Base-by-base conservation (phyloP, 1,284 basidiomycete species). In the Neonothopanus nambi region DNA sequence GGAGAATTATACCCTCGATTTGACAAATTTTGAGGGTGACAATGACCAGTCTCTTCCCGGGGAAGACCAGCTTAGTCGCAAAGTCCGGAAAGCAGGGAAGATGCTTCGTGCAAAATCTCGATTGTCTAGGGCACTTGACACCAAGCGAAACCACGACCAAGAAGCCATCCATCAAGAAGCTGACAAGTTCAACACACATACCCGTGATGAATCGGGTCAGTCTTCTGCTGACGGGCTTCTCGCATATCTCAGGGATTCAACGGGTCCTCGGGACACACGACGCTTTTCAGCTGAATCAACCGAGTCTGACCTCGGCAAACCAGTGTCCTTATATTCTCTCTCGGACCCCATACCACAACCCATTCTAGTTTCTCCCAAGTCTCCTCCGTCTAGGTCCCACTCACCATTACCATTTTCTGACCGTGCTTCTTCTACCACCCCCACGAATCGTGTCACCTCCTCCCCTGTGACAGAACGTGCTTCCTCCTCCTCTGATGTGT, bases 1-100 rank as follows among this genome's bases (percentile, higher is more conserved):
- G 55, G 79, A 84, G 52, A 76, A 78, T 51, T 74, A 83, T 47
- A 76, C 82, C 0, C 70, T 87, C 15, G 89, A 92, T 60, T 72
- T 90, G 51, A 92, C 90, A 6, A 89, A 92, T 61, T 94, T 90
- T 61, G 89, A 92, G 57, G 89, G 89, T 23, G 88, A 92, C 58
- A 80, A 89, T 57, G 87, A 91, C 61, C 73, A 79, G 24, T 74
- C 73, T 3, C 68, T 83, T 5, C 81, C 83, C 0, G 85, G 80
- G 17, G 90, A 94, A 64, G 72, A 72, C 18, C 71, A 75, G 59
- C 75, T 95, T 36, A 87, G 80, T 53, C 70, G 73, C 41, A 73
- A 73, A 36, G 73, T 95, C 33, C 80, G 78, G 61, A 82, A 83
- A 59, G 83, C 89, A 64, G 91, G 92, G 12, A 84, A 80, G 63